Evolutionary conservation across 2,329 filamentous ascomycete genomes (phyloP), one percentile per base, ranked within the genome.

Genomic region (Rhynchosporium agropyri): DNA sequence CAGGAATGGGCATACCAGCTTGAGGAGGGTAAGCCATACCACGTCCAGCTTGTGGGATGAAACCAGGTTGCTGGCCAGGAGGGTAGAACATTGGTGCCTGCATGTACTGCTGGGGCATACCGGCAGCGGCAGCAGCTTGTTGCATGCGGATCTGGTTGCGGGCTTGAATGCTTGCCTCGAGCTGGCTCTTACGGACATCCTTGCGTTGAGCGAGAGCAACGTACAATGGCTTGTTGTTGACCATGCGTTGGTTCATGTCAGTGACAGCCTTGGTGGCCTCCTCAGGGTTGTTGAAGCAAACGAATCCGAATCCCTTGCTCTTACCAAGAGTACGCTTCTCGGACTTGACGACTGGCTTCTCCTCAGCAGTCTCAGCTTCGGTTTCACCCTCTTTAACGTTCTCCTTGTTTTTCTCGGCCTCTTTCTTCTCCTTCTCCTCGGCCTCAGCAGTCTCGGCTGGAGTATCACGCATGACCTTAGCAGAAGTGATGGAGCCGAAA

Each of bases 221-320:
- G 76, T 99, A 99, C 65, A 99, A 85, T 63, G 95, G 95, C 88
- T 99, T 99, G 81, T 86, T 86, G 78, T 93, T 90, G 71, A 98
- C 84, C 95, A 99, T 99, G 79, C 95, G 92, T 84, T 98, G 94
- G 84, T 99, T 99, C 92, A 98, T 97, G 80, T 99, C 95, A 65
- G 93, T 92, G 69, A 99, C 94, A 69, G 95, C 95, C 87, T 98
- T 98, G 81, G 94, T 97, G 70, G 95, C 95, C 78, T 99, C 95
- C 74, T 99, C 95, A 65, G 95, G 93, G 84, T 96, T 98, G 86
- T 91, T 95, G 84, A 99, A 99, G 90, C 95, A 99, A 76, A 99
- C 95, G 79, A 99, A 99, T 74, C 95, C 95, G 77, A 99, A 99
- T 77, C 95, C 95, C 85, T 98, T 99, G 89, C 92, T 97, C 90